phyloP scores from a whole-genome alignment of 2,329 filamentous ascomycete species.

The Epichloe amarillans region DNA sequence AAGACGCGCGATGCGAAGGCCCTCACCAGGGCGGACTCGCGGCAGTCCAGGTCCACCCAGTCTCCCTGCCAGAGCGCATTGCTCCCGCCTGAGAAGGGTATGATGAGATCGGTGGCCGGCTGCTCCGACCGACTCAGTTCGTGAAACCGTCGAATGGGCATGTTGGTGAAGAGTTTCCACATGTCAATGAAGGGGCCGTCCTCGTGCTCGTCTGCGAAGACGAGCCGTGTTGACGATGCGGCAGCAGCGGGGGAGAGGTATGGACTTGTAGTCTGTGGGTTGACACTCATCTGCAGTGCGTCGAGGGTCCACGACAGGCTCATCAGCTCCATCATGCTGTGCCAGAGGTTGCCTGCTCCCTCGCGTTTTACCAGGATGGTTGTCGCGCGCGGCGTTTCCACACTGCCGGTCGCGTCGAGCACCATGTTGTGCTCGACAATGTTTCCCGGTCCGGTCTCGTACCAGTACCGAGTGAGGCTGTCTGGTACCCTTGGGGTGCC shows the following conservation, averaged over 20 bases:
- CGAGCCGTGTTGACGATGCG: conserved; percentile 16
- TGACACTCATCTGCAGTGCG: conserved; percentile 16
- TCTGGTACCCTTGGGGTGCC: background rate
- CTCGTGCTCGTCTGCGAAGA: conserved; percentile 21
- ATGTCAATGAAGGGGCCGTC: conserved; percentile 24
- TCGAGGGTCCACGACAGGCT: conserved; percentile 20
- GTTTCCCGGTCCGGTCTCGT: conserved; percentile 16
- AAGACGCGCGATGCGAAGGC: conserved; percentile 21
- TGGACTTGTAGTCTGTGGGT: conserved; percentile 5
- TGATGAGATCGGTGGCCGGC: conserved; percentile 18
- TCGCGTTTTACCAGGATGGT: conserved; percentile 22
- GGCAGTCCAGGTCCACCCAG: conserved; percentile 20
- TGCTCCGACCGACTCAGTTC: conserved; percentile 9
- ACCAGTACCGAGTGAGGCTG: conserved; percentile 16
- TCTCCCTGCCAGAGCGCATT: conserved; percentile 31
- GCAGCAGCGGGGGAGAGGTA: conserved; percentile 11
- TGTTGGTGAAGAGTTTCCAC: conserved; percentile 22
- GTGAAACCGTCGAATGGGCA: conserved; percentile 15
- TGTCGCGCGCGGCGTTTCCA: background rate
- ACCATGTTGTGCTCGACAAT: conserved; percentile 12
- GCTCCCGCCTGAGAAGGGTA: conserved; percentile 26
- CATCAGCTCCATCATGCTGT: conserved; percentile 22
- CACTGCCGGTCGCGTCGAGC: background rate
- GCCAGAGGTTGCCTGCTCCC: conserved; percentile 20
- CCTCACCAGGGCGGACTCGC: conserved; percentile 9